These are phyloP conservation scores for Chrysopogon serrulatus DNA, from an alignment of 176 grass and related monocot species.

Conservation along the genomic window DNA sequence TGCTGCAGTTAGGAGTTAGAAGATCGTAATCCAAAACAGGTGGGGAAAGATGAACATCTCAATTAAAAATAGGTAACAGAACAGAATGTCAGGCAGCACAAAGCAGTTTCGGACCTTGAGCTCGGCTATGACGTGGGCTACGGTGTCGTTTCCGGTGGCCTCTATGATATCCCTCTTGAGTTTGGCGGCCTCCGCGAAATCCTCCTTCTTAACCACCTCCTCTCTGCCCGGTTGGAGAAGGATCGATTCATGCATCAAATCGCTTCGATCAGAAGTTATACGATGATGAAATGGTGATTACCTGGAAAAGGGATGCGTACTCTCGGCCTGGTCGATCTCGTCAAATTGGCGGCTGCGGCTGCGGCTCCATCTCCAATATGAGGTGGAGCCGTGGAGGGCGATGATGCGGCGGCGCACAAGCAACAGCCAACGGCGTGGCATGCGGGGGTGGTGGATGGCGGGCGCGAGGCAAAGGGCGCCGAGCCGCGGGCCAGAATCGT, in stretches of 20 bases:
- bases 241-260: background rate
- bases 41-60: background rate
- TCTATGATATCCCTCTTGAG: conserved; percentile 66
- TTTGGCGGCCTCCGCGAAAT: conserved; percentile 68
- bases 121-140: conserved; percentile 66
- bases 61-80: background rate
- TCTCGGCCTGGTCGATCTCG: conserved; percentile 78
- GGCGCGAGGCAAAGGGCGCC: conserved; percentile 22
- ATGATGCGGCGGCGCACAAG: conserved; percentile 10
- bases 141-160: conserved; percentile 45
- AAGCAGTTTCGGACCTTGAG: conserved; percentile 57
- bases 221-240: conserved; percentile 18
- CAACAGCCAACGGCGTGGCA: conserved; percentile 3
- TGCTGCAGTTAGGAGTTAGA: background rate
- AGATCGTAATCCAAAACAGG: background rate
- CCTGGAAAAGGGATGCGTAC: conserved; percentile 70
- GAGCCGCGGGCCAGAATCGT: background rate
- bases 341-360: conserved; percentile 81
- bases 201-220: conserved; percentile 85
- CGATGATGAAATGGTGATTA: background rate
- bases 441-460: background rate
- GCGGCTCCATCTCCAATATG: conserved; percentile 81
- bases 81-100: background rate
- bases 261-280: background rate
- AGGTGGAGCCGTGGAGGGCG: conserved; percentile 42